Evolutionary conservation across 2,329 filamentous ascomycete species (phyloP), one percentile per base, ranked within the genome.

Genomic region (Paradendryphiella salina): DNA sequence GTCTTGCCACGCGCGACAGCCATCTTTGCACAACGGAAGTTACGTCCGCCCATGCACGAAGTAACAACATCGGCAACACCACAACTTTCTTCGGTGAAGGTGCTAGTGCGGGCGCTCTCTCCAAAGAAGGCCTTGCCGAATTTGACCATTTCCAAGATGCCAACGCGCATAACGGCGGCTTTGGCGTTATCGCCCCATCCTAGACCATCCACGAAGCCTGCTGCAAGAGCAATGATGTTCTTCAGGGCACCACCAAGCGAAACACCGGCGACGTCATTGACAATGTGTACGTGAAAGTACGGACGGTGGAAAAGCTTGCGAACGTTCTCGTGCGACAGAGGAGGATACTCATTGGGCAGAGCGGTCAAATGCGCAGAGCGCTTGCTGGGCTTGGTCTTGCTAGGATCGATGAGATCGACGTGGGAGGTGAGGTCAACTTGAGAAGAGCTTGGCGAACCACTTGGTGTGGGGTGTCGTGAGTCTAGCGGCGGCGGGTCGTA

Each of bases 151-250:
- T 99, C 94, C 64, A 96, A 82, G 37, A 99, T 84, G 6, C 94
- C 94, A 15, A 97, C 88, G 34, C 94, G 89, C 90, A 99, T 97
- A 54, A 99, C 87, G 37, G 94, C 94, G n/a, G 94, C 91, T 79
- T 99, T 97, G 60, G 93, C 93, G 64, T 97, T 99, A 79, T 97
- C 92, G 67, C 94, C 94, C 93, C 94, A 99, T 60, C 93, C 93
- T 55, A 93, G 84, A 29, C 94, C 94, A 60, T 96, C 90, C 36
- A 97, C 91, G 74, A 96, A 99, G 50, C 94, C 94, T 26, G 94
- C 92, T 4, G 91, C 93, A 14, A 99, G 79, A 4, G 94, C 94
- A 47, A 99, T 90, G 59, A 99, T 87, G 79, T 99, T 99, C 81
- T 99, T 99, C 63, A 99, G 79, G 0, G 94, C 94, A 54, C 94